Evolutionary conservation across 2,329 filamentous ascomycete species (phyloP).

Genomic region (Coniochaeta ligniaria): DNA sequence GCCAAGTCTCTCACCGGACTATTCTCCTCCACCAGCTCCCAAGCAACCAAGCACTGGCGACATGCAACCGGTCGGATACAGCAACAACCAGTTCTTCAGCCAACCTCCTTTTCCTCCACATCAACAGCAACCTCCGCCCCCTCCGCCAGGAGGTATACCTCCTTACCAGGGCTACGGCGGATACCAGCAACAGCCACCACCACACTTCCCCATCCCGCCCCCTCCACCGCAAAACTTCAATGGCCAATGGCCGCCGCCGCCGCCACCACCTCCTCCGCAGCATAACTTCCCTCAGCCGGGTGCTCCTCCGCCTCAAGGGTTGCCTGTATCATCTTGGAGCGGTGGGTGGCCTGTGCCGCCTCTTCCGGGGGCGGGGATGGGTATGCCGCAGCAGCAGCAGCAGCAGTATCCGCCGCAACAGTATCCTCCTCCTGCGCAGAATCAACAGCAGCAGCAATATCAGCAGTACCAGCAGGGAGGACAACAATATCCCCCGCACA

Average conservation of each 20-base stretch:
- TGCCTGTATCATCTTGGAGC: background rate
- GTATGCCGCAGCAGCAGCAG: background rate
- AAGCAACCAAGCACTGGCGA: background rate
- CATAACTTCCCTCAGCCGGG: constrained; percentile 7
- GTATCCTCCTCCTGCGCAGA: background rate
- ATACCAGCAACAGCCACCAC: constrained; percentile 12
- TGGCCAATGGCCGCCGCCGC: constrained; percentile 33
- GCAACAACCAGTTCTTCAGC: background rate
- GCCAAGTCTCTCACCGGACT: constrained; percentile 11
- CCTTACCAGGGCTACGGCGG: constrained; percentile 12
- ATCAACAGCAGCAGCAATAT: background rate
- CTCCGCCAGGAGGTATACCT: constrained; percentile 11
- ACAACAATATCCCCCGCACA: background rate
- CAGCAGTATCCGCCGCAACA: background rate
- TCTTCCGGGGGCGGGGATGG: background rate
- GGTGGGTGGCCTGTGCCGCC: background rate
- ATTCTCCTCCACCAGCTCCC: constrained; percentile 4
- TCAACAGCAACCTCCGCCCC: constrained; percentile 4
- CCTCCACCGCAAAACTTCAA: constrained; percentile 30
- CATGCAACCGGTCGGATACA: background rate
- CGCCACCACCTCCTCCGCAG: constrained; percentile 18
- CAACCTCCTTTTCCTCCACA: background rate
- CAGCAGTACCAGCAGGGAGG: background rate
- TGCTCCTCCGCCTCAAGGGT: background rate
- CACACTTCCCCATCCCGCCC: constrained; percentile 24